phyloP scores from a whole-genome alignment of 805 yeast species.

The Barnettozyma wickerhamii region DNA sequence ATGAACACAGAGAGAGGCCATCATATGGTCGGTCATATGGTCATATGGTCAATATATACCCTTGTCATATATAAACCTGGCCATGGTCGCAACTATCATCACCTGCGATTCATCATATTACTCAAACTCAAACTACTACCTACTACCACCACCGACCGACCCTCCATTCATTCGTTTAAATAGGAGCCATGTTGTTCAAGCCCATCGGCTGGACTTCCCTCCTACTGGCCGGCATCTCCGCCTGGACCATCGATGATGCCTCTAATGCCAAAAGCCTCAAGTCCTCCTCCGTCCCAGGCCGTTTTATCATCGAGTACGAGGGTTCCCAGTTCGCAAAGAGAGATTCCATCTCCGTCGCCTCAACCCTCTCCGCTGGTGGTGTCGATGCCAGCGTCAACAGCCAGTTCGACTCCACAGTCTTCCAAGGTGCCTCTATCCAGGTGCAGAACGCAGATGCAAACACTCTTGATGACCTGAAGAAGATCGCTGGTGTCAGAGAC shows the following conservation, averaged over 20 bases:
- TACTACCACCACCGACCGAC: too few relatives aligned
- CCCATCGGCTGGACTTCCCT: too few relatives aligned
- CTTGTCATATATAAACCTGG: too few relatives aligned
- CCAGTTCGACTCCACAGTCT: conserved; percentile 10
- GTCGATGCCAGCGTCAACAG: conserved; percentile 8
- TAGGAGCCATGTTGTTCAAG: too few relatives aligned
- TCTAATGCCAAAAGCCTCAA: neutral
- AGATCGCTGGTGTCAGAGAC: conserved; percentile 8
- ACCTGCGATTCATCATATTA: too few relatives aligned
- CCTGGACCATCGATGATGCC: conserved; percentile 1
- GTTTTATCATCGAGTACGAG: conserved; percentile 12
- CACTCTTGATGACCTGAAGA: conserved; percentile 11
- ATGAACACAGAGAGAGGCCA: too few relatives aligned
- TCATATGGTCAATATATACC: too few relatives aligned
- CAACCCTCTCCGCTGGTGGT: conserved; percentile 5
- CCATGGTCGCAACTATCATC: too few relatives aligned
- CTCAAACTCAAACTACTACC: too few relatives aligned
- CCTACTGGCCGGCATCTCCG: too few relatives aligned
- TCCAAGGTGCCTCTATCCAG: conserved; percentile 14
- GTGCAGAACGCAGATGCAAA: conserved; percentile 5
- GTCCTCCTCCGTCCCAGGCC: conserved; percentile 10
- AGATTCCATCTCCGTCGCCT: conserved; percentile 5
- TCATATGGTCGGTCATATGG: too few relatives aligned
- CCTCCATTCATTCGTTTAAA: too few relatives aligned
- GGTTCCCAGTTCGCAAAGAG: conserved; percentile 6